A percentile compares a stretch with the other conserved stretches of the same genome.
These are phyloP conservation scores for Evernia prunastri DNA, from an alignment of 495 filamentous ascomycete genomes.

Conservation along the genomic window DNA sequence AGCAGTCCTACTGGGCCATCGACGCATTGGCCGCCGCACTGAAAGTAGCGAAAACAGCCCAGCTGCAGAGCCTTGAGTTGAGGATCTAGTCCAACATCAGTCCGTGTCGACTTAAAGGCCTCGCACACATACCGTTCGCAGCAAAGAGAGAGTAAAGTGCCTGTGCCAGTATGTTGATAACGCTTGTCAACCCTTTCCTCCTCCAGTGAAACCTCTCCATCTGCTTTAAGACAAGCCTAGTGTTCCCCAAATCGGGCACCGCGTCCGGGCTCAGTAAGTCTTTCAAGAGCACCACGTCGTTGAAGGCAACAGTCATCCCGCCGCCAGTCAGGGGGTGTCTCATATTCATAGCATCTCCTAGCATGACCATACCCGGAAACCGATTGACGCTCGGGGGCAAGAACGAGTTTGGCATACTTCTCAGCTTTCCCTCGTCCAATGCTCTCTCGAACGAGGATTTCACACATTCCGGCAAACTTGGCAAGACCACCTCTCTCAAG, in stretches of 20 bases:
- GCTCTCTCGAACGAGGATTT: slow-evolving; percentile 70
- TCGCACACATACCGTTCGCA: slow-evolving; percentile 54
- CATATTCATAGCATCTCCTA: slow-evolving; percentile 96
- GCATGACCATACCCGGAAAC: slow-evolving; percentile 67
- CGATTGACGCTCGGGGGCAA: slow-evolving; percentile 68
- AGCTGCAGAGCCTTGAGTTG: slow-evolving; percentile 74
- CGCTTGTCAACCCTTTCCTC: slow-evolving; percentile 70
- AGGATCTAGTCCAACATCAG: slow-evolving; percentile 41
- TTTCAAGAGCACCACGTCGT: slow-evolving; percentile 72
- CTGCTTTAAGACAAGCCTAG: slow-evolving; percentile 53
- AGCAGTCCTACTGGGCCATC: slow-evolving; percentile 76
- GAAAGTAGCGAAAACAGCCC: slow-evolving; percentile 92
- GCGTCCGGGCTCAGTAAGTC: slow-evolving; percentile 59
- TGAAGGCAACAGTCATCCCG: slow-evolving; percentile 93
- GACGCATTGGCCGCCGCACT: slow-evolving; percentile 62
- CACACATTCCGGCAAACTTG: slow-evolving; percentile 63
- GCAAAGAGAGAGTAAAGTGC: slow-evolving; percentile 88
- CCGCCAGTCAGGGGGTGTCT: slow-evolving; percentile 90
- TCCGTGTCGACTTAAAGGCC: background rate
- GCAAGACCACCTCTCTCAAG: slow-evolving; percentile 68
- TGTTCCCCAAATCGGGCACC: slow-evolving; percentile 65
- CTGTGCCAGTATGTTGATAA: slow-evolving; percentile 94
- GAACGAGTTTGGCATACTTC: slow-evolving; percentile 91
- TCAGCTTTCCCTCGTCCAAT: slow-evolving; percentile 62
- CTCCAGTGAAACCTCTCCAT: slow-evolving; percentile 80